Base-by-base conservation (phyloP, 1,284 basidiomycete genomes). In the Baeospora myosura region DNA sequence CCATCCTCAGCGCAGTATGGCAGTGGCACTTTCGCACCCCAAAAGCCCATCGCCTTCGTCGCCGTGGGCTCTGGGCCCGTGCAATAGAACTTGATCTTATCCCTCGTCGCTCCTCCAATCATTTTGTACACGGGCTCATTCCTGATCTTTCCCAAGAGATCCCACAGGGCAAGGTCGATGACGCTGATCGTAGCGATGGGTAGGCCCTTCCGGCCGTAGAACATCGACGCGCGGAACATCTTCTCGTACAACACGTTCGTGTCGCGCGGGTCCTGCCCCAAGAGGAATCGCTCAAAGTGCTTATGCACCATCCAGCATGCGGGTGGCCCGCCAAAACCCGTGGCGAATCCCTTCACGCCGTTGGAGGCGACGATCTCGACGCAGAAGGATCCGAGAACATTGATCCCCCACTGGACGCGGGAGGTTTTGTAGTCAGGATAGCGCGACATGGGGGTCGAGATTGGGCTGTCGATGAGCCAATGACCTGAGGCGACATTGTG, bases 111-210 rank as follows among this genome's bases (percentile, higher is more conserved):
- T 5, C 71, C 71, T 25, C 71, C 72, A 47, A 73, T 75, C 64
- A 74, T 66, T 59, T 72, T 72, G 63, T 74, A 74, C 43, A 75
- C 65, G 2, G 72, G 72, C 55, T 75, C 71, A 17, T 59, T 58
- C 22, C 72, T 65, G 46, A 75, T 64, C 57, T 74, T 73, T 42
- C 72, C 72, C 12, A 72, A 52, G 1, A 74, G 59, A 50, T 75
- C 72, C 72, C 72, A 74, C 43, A 75, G 60, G 21, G 72, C 71
- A 7, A 61, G 52, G 41, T 61, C 55, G 28, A 60, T 51, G 40
- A 50, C 50, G 39, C 44, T 45, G 38, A 55, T 58, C 3, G 51
- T 69, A 4, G 69, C 69, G 20, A 73, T 56, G 6, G 69, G 63
- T 10, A 74, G 59, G 45, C 71, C 69, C 50, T 73, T 73, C 42